Evolutionary conservation across 2,329 filamentous ascomycete genomes (phyloP).

Genomic region (Colletotrichum spaethianum): DNA sequence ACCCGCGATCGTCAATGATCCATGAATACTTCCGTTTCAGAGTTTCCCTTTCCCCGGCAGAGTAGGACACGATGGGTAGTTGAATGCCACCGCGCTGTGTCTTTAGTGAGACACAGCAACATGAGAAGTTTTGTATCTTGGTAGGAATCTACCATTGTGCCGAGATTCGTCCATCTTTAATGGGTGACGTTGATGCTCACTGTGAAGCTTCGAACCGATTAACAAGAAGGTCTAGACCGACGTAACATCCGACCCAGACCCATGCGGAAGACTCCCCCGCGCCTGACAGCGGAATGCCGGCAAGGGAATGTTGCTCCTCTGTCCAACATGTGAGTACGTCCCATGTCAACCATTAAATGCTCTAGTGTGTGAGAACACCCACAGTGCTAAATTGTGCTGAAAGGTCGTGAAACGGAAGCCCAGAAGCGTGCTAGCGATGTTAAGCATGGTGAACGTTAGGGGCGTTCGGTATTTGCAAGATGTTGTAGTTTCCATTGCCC

Average conservation of each 20-base stretch:
- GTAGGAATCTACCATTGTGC: not conserved
- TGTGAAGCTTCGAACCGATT: not conserved
- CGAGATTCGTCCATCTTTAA: not conserved
- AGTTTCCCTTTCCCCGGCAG: not conserved
- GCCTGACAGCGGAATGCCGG: slow-evolving; percentile 30
- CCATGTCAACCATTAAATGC: not conserved
- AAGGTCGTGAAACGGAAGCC: not conserved
- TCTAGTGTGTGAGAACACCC: not conserved
- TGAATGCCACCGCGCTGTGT: not conserved
- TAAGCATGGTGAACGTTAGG: slow-evolving; percentile 19
- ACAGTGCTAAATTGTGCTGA: not conserved
- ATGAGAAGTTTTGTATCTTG: not conserved
- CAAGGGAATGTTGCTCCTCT: slow-evolving; percentile 14
- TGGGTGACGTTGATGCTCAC: not conserved
- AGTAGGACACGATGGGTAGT: not conserved
- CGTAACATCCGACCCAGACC: not conserved
- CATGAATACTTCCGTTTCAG: not conserved
- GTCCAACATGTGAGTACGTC: not conserved
- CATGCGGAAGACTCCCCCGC: slow-evolving; percentile 11
- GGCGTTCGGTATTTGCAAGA: slow-evolving; percentile 8
- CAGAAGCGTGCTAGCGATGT: slow-evolving; percentile 2
- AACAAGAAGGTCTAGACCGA: not conserved
- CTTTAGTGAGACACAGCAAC: not conserved
- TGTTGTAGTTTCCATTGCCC: not conserved
- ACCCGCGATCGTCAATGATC: not conserved